Evolutionary conservation across 2,329 filamentous ascomycete species (phyloP).

Genomic region (Chrysoporthe deuterocubensis): DNA sequence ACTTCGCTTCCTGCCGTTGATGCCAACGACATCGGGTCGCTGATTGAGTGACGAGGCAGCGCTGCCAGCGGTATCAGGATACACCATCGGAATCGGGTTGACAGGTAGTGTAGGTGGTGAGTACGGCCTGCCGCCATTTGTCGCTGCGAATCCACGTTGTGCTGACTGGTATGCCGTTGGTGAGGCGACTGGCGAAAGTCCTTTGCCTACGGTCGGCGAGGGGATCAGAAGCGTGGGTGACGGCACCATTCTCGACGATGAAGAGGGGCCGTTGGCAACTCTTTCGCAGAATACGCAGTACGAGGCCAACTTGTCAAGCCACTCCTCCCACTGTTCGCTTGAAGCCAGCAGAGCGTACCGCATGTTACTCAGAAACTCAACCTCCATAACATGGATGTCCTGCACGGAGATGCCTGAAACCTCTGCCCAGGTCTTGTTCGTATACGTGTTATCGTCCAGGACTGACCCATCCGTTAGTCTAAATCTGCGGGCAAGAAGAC

Average conservation of each 20-base stretch:
- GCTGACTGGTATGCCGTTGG: slow-evolving; percentile 50
- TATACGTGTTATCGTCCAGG: slow-evolving; percentile 97
- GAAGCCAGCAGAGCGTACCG: slow-evolving; percentile 90
- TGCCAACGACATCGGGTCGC: slow-evolving; percentile 45
- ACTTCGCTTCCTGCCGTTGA: slow-evolving; percentile 53
- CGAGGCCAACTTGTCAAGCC: slow-evolving; percentile 80
- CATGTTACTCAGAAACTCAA: slow-evolving; percentile 99
- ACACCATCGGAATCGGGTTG: slow-evolving; percentile 39
- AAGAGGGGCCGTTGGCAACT: slow-evolving; percentile 51
- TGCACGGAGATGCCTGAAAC: slow-evolving; percentile 92
- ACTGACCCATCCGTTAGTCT: slow-evolving; percentile 52
- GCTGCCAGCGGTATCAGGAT: slow-evolving; percentile 14
- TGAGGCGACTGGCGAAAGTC: slow-evolving; percentile 54
- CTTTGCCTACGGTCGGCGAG: slow-evolving; percentile 43
- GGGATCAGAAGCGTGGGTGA: slow-evolving; percentile 45
- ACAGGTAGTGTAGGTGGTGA: slow-evolving; percentile 41
- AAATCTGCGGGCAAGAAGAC: slow-evolving; percentile 5
- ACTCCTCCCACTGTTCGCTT: slow-evolving; percentile 82
- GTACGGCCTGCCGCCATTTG: slow-evolving; percentile 32
- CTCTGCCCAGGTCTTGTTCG: slow-evolving; percentile 99
- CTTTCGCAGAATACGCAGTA: slow-evolving; percentile 84
- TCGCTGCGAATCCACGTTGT: slow-evolving; percentile 32
- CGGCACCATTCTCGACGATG: slow-evolving; percentile 51
- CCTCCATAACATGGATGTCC: slow-evolving; percentile 99
- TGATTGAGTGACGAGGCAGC: slow-evolving; percentile 50